phyloP scores from a whole-genome alignment of 202 grass and related monocot genomes.

The Carex sylvatica region DNA sequence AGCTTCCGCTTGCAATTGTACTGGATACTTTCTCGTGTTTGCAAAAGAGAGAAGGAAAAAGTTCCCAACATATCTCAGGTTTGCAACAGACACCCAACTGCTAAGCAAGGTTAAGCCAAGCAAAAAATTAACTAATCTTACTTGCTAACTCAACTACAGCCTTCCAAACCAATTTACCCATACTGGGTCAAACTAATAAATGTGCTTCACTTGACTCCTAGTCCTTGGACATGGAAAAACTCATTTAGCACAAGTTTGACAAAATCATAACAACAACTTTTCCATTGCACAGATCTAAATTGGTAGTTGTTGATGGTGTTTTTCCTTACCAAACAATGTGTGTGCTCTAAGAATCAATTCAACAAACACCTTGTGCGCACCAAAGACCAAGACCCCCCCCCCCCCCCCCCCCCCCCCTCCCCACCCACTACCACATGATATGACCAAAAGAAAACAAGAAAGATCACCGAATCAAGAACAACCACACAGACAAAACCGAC shows the following conservation, averaged over 20 bases:
- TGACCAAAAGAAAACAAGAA: constrained; percentile 5
- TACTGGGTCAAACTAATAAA: neutral
- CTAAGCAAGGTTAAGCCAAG: neutral
- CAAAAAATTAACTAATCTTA: neutral
- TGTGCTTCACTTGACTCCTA: neutral
- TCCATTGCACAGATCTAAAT: neutral
- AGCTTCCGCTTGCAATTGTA: neutral
- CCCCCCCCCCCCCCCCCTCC: neutral
- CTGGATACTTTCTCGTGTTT: neutral
- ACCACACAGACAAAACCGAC: neutral
- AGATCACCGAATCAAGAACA: neutral
- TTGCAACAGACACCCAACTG: neutral
- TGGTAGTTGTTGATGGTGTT: neutral
- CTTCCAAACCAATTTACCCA: neutral
- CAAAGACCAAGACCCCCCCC: neutral
- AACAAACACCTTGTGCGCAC: neutral
- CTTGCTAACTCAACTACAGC: neutral
- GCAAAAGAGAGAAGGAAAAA: neutral
- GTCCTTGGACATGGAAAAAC: neutral
- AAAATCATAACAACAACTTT: neutral
- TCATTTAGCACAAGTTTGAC: neutral
- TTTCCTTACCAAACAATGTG: neutral
- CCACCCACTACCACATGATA: neutral
- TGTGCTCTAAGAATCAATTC: neutral
- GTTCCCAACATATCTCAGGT: neutral